phyloP scores from a whole-genome alignment of 2,329 filamentous ascomycete genomes.

The Didymosphaeria variabile region DNA sequence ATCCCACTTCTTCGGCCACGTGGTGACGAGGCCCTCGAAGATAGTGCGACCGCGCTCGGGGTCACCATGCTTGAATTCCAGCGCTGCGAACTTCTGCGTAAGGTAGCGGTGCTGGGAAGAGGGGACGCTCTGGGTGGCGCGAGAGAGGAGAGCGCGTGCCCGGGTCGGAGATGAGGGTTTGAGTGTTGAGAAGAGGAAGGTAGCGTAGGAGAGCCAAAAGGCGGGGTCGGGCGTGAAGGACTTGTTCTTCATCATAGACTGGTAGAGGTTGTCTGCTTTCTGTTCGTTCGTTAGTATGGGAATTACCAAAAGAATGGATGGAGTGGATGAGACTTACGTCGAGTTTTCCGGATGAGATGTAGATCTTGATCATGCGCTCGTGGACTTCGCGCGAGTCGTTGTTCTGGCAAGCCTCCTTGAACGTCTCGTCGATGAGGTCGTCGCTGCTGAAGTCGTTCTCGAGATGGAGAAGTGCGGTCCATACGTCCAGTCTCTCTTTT shows the following conservation, averaged over 20 bases:
- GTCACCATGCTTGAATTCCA: slow-evolving; percentile 92
- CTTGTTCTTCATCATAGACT: slow-evolving; percentile 86
- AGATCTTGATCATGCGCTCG: slow-evolving; percentile 90
- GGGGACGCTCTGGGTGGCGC: slow-evolving; percentile 85
- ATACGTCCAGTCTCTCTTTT: slow-evolving; percentile 91
- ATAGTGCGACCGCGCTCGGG: slow-evolving; percentile 92
- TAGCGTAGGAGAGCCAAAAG: slow-evolving; percentile 94
- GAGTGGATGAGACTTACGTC: slow-evolving; percentile 66
- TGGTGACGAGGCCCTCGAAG: slow-evolving; percentile 85
- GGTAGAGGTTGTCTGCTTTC: slow-evolving; percentile 90
- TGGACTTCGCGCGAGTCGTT: slow-evolving; percentile 92
- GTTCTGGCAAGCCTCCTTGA: slow-evolving; percentile 91
- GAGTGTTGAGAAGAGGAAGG: slow-evolving; percentile 83
- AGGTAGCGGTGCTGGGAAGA: slow-evolving; percentile 74
- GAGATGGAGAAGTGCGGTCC: slow-evolving; percentile 93
- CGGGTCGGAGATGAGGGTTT: slow-evolving; percentile 77
- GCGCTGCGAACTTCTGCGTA: slow-evolving; percentile 85
- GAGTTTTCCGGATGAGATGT: slow-evolving; percentile 88
- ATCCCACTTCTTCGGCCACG: slow-evolving; percentile 88
- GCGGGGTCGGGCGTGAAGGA: slow-evolving; percentile 76
- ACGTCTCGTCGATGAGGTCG: slow-evolving; percentile 82
- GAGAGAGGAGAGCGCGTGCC: slow-evolving; percentile 78
- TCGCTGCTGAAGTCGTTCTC: slow-evolving; percentile 90
- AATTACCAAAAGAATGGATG: slow-evolving; percentile 14
- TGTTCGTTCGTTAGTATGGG: slow-evolving; percentile 52